Base-by-base conservation (phyloP, 352 stramenopile genomes). In the Globisporangium splendens region DNA sequence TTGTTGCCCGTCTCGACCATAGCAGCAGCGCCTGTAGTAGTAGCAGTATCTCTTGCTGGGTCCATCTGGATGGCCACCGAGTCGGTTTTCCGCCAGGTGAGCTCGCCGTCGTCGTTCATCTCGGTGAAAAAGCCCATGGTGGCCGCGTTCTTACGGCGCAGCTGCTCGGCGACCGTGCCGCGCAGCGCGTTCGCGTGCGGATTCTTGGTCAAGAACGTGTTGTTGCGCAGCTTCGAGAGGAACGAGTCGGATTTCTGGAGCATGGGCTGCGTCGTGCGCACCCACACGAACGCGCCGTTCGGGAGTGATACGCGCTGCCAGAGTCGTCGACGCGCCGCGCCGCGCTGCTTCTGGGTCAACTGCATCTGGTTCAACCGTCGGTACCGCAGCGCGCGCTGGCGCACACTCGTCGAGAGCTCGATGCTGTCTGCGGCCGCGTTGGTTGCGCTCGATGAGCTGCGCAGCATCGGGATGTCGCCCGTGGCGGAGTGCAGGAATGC, bases 71-170 rank as follows among this genome's bases (percentile, higher is more conserved):
- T 61, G 20, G 70, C 61, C 4, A 85, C 63, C 14, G 62, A 69
- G 52, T 86, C 73, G 7, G 74, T 83, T 64, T 86, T 84, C 20
- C 67, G 60, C 68, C 73, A 86, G 33, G 65, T 56, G 8, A 88
- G 46, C 12, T 74, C 35, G 46, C 78, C 78, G 10, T 73, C 60
- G 11, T 75, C 65, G 52, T 75, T 78, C 1, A 86, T 50, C 54
- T 86, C 78, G 22, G 76, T 77, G 65, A 88, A 86, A 56, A 85
- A 88, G 0, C 77, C 77, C 71, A 91, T 82, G 1, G 78, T 88
- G 15, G 66, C 75, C 14, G 77, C 78, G 57, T 91, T 91, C 54
- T 91, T 91, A 15, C 80, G 74, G 58, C 79, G 80, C n/a, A 91
- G 52, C 61, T 88, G 79, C 48, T 87, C 77, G 0, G 74, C 74